These are phyloP conservation scores for Phytophthora pseudosyringae DNA, from an alignment of 352 stramenopile species.

Conservation along the genomic window DNA sequence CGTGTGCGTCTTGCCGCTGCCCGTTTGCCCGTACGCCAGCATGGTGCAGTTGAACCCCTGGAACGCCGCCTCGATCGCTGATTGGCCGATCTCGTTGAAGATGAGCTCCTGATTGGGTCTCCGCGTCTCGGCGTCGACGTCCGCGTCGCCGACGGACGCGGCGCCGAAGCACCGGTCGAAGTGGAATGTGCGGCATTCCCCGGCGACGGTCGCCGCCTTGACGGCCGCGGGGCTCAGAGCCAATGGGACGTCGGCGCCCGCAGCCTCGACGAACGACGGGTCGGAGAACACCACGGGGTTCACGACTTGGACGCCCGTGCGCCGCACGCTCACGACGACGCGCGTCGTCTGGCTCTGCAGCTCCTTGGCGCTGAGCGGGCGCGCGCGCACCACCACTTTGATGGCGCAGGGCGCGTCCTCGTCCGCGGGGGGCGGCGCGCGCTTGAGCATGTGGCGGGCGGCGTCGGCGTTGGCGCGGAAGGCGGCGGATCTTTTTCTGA, in stretches of 20 bases:
- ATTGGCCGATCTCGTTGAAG: constrained; percentile 77
- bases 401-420: constrained; percentile 58
- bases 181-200: constrained; percentile 72
- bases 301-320: constrained; percentile 62
- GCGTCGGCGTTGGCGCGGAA: not conserved
- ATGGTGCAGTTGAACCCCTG: constrained; percentile 88
- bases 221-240: constrained; percentile 42
- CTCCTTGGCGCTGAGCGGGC: constrained; percentile 69
- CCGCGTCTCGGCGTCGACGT: constrained; percentile 48
- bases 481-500: constrained; percentile 11
- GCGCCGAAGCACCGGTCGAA: constrained; percentile 84
- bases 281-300: constrained; percentile 71
- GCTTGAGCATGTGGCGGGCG: constrained; percentile 17
- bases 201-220: constrained; percentile 40
- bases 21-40: constrained; percentile 84
- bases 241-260: constrained; percentile 15
- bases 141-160: constrained; percentile 18
- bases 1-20: constrained; percentile 84
- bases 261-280: constrained; percentile 52
- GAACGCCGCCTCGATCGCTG: constrained; percentile 78
- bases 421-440: constrained; percentile 8
- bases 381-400: constrained; percentile 77
- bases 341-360: constrained; percentile 43
- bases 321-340: constrained; percentile 60
- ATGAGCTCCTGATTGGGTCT: constrained; percentile 73